Evolutionary conservation across 2,329 filamentous ascomycete genomes (phyloP).

Genomic region (Ophiostoma ulmi): DNA sequence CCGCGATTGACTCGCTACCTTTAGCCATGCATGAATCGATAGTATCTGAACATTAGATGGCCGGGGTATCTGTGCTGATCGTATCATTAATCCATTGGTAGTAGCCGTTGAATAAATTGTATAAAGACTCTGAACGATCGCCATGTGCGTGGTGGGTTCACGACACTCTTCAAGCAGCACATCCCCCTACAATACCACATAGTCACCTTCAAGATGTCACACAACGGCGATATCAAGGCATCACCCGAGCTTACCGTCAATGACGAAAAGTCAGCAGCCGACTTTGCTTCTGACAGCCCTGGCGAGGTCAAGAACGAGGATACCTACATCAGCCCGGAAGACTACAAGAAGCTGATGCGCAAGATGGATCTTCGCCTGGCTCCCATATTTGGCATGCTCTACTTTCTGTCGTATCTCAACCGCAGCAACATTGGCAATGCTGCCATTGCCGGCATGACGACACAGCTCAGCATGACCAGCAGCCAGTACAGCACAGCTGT

Average conservation of each 20-base stretch:
- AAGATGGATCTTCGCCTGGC: not conserved
- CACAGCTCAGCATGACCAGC: constrained; percentile 52
- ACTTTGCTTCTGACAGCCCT: not conserved
- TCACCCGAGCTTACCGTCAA: not conserved
- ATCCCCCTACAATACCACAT: not conserved
- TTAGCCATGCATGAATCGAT: not conserved
- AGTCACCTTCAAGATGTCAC: not conserved
- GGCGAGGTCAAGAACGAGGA: not conserved
- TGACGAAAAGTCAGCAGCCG: not conserved
- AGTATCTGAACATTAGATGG: not conserved
- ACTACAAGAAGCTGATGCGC: not conserved
- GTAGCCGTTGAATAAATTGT: not conserved
- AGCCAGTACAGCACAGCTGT: not conserved
- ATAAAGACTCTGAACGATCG: not conserved
- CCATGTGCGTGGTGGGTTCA: not conserved
- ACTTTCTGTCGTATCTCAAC: constrained; percentile 60
- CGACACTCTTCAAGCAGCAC: not conserved
- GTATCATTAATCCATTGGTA: not conserved
- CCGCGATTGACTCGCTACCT: not conserved
- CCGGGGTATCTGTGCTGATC: not conserved
- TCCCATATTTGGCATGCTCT: constrained; percentile 38
- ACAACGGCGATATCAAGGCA: not conserved
- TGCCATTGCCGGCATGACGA: constrained; percentile 38
- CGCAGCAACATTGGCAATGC: constrained; percentile 41
- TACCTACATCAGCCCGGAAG: not conserved